Evolutionary conservation across 1,284 basidiomycete species (phyloP), one percentile per base, ranked within the genome.

Genomic region (Tausonia pullulans): DNA sequence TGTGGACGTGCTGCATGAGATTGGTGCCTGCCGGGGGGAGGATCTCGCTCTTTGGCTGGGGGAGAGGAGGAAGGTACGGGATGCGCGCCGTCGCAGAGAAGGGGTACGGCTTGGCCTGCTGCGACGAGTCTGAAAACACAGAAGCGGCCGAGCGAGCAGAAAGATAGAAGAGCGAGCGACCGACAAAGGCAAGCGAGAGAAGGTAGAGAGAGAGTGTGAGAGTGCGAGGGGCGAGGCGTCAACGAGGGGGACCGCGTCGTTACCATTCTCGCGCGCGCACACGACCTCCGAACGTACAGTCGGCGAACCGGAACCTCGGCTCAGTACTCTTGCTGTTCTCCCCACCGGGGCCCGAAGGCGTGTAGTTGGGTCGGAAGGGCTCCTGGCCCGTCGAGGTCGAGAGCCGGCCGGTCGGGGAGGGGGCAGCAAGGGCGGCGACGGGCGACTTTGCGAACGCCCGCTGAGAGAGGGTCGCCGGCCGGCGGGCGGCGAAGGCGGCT

Each of bases 1-100:
- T 80, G 68, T 81, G 82, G 66, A 93, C 79, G 76, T 88, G 83
- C 49, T 82, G 77, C 83, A 93, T 88, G 62, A 93, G 80, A 44
- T 86, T 87, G 75, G 85, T 86, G 74, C 90, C 90, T 69, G 82
- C 74, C 41, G 69, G 68, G 1, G 76, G 75, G 8, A 78, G 79
- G 44, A 89, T 79, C 46, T 74, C 70, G 50, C 68, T 64, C 52
- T 56, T 60, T 14, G 51, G 79, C 73, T 55, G 75, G 70, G 49
- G 67, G 70, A 65, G 57, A 69, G 74, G 71, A 4, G 44, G 67
- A 58, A 41, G 79, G 70, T 27, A 74, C 9, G 81, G 81, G 56
- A 84, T 77, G 57, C 85, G 78, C 51, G 83, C 87, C 9, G 79
- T 79, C 69, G 81, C 84, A 46, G 88, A 88, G 77, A 88, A 93